Base-by-base conservation (phyloP, 31 red algal genomes). In the Porphyra umbilicalis region DNA sequence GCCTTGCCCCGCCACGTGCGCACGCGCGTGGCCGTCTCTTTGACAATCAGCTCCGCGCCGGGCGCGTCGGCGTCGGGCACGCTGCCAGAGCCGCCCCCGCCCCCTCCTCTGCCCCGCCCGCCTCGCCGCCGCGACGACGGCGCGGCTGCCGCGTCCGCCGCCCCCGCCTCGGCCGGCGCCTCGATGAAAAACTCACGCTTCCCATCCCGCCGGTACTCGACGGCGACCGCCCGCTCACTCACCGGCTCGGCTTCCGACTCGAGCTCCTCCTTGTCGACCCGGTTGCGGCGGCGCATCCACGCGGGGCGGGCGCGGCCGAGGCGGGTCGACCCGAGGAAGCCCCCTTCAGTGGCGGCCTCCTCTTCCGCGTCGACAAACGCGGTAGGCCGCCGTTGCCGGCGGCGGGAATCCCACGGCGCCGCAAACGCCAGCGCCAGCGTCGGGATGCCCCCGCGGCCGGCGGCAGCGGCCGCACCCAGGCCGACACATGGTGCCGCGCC, bases 1-100 rank as follows among this genome's bases (percentile, higher is more conserved):
- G 84, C 77, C 84, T 91, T 91, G 34, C 86, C 86, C 10, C 90
- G 83, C 94, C 89, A 96, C 29, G 89, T 84, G 39, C 90, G 86
- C 46, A 57, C 76, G 77, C 86, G 80, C 9, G 34, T 78, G 5
- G 80, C 74, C 18, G 84, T 89, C 80, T 94, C 91, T 57, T 39
- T 81, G 10, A 94, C 91, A 32, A 67, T 57, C 37, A 94, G 57
- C 31, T 76, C 71, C 68, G 88, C 91, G 39, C 91, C 91, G 1
- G 42, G 79, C 2, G 71, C 76, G 75, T 87, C 88, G 8, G 79
- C 34, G 44, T 33, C 39, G 15, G 25, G 76, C 15, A 44, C 32
- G 13, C 25, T 29, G 2, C 25, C 57, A 0, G 57, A 18, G 8
- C 20, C 57, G 2, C 57, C 42, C 25, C 20, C 25, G 57, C 57